Evolutionary conservation across 805 yeast genomes (phyloP).

Genomic region (Ogataea wickerhamii): DNA sequence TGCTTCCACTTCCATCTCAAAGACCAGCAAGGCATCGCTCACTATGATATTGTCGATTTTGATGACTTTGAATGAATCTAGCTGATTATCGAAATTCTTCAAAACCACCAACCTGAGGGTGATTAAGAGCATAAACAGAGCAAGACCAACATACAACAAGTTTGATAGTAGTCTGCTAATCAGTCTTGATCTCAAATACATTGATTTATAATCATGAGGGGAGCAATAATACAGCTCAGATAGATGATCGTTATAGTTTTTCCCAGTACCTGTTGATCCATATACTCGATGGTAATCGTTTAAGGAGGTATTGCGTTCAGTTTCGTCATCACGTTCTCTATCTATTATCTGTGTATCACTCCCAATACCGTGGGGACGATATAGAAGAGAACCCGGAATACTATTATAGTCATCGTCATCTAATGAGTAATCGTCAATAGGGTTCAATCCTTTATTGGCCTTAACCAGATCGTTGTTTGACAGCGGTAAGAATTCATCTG

Average conservation of each 20-base stretch:
- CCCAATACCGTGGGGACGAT: conserved; percentile 14
- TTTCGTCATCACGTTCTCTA: not conserved
- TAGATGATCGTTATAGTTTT: conserved; percentile 16
- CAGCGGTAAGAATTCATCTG: not conserved
- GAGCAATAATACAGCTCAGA: conserved; percentile 24
- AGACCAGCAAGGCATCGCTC: conserved; percentile 29
- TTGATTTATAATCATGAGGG: conserved; percentile 33
- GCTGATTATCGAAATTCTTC: conserved; percentile 26
- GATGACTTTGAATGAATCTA: conserved; percentile 23
- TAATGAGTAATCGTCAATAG: conserved; percentile 16
- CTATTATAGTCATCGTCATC: conserved; percentile 16
- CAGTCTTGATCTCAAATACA: conserved; percentile 25
- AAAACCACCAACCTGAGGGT: conserved; percentile 22
- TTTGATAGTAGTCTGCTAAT: conserved; percentile 16
- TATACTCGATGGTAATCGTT: conserved; percentile 6
- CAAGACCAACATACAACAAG: conserved; percentile 14
- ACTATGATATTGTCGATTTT: conserved; percentile 29
- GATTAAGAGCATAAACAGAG: conserved; percentile 7
- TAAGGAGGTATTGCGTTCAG: not conserved
- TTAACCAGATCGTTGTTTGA: not conserved
- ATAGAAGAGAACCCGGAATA: conserved; percentile 23
- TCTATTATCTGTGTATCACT: not conserved
- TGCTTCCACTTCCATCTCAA: conserved; percentile 29
- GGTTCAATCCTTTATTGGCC: conserved; percentile 12
- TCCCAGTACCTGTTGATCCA: not conserved